Base-by-base conservation (phyloP, 2,329 filamentous ascomycete species). In the Coniella vitis region DNA sequence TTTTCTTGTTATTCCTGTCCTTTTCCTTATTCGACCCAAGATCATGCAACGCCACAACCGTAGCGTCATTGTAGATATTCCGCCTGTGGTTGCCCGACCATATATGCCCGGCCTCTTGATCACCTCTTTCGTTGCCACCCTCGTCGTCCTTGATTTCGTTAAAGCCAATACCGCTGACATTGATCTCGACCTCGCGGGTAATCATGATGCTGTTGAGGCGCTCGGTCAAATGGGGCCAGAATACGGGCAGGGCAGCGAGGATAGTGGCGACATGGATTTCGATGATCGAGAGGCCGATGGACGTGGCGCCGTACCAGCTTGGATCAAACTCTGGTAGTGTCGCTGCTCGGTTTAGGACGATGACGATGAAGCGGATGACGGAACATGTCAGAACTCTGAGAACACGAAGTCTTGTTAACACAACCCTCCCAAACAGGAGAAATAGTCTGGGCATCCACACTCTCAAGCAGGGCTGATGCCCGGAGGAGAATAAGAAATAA, bases 261-360 rank as follows among this genome's bases (percentile, higher is more conserved):
- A 58, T 54, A 32, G 55, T 58, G 4, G 61, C 59, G 16, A 60
- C 46, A 49, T 60, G 56, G 47, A 62, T 52, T 44, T 63, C 61
- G 22, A 62, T 56, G 21, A 58, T 47, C 9, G 56, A 54, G 3
- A 63, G 52, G 3, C 60, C 41, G 22, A 59, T 54, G 16, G 54
- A 45, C 16, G 52, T 48, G 1, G 60, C 56, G 1, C 55, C 58
- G 49, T 61, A 63, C 54, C 54, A 63, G 9, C 57, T 58, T 7
- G 59, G 56, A 49, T 63, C 59, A 19, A 55, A 54, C 4, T 55
- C 55, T 2, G 57, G 59, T 22, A 56, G 56, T 25, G 51, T 48
- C 9, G 53, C 48, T 13, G 48, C 49, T 35, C 55, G 49, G 41
- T 57, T 52, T 14, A 56, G 31, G 17, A 62, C 47, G 1, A 57